Base-by-base conservation (phyloP, 2,329 filamentous ascomycete genomes). In the Penicillium polonicum region DNA sequence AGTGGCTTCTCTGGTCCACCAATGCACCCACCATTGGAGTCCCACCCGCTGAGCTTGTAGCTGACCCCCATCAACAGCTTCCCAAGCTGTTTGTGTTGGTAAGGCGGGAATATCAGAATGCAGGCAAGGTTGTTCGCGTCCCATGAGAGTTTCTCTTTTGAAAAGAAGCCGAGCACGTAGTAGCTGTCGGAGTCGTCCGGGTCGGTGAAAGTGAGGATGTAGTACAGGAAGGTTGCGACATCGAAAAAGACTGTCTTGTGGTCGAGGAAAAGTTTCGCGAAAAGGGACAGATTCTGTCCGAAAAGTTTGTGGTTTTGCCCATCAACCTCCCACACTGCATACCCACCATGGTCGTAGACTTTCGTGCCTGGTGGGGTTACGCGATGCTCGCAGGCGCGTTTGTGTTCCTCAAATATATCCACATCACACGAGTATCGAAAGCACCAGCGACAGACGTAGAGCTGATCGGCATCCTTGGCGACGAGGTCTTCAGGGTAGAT, bases 231-330 rank as follows among this genome's bases (percentile, higher is more conserved):
- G 51, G 90, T 91, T 5, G 87, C 86, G 45, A 97, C 92, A 70
- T 99, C 94, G 79, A 96, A 99, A 77, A 97, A 97, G 66, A 99
- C 92, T 8, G 91, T 96, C 72, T 99, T 99, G 71, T 95, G 96
- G 75, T 97, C 92, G 63, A 99, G 88, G 75, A 97, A 99, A 44
- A 99, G 85, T 76, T 97, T 99, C 29, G 92, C 92, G 74, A 97
- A 97, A 45, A 99, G 87, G 10, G 91, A 97, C 13, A 99, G 83
- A 68, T 97, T 96, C 76, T 97, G 94, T 65, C 91, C 92, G 73
- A 96, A 97, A 31, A 97, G 83, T 83, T 88, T 89, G 62, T 96
- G 84, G 65, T 88, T 85, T 70, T 92, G 92, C 21, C 94, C 94
- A 71, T 99, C 94, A 8, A 97, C 87, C 74, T 96, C 91, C 84